Evolutionary conservation across 2,329 filamentous ascomycete species (phyloP).

Genomic region (Karstenula rhodostoma): DNA sequence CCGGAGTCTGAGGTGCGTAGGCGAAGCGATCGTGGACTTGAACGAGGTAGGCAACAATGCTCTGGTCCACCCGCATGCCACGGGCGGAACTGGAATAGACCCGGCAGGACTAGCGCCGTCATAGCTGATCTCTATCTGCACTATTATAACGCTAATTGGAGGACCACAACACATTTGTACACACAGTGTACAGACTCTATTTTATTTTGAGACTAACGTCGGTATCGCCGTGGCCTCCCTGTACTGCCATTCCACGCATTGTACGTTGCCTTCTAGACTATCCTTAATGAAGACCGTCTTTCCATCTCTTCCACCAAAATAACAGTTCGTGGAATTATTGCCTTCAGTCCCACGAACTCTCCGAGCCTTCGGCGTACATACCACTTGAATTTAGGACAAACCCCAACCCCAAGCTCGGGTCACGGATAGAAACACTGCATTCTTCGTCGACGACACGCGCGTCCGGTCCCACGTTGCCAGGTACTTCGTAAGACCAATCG

Average conservation of each 20-base stretch:
- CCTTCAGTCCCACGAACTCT: conserved; percentile 40
- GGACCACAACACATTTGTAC: not conserved
- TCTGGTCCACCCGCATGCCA: too few relatives aligned
- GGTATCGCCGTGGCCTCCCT: conserved; percentile 13
- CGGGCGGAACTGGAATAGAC: too few relatives aligned
- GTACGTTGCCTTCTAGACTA: conserved; percentile 50
- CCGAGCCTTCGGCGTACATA: conserved; percentile 47
- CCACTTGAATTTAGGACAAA: conserved; percentile 52
- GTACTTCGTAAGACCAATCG: conserved; percentile 52
- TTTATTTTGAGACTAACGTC: not conserved
- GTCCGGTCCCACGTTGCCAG: conserved; percentile 53
- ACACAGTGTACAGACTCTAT: not conserved
- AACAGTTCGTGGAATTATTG: conserved; percentile 53
- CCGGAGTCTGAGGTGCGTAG: too few relatives aligned
- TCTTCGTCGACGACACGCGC: conserved; percentile 53
- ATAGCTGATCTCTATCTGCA: too few relatives aligned
- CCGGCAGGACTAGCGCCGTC: too few relatives aligned
- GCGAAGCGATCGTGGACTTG: too few relatives aligned
- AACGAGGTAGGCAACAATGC: too few relatives aligned
- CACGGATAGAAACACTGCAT: conserved; percentile 35
- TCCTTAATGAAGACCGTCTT: conserved; percentile 54
- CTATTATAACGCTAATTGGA: too few relatives aligned
- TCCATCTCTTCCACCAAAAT: conserved; percentile 50
- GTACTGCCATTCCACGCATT: conserved; percentile 47
- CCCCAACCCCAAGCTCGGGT: conserved; percentile 43